Evolutionary conservation across 495 filamentous ascomycete genomes (phyloP).

Genomic region (Rhizodiscina lignyota): DNA sequence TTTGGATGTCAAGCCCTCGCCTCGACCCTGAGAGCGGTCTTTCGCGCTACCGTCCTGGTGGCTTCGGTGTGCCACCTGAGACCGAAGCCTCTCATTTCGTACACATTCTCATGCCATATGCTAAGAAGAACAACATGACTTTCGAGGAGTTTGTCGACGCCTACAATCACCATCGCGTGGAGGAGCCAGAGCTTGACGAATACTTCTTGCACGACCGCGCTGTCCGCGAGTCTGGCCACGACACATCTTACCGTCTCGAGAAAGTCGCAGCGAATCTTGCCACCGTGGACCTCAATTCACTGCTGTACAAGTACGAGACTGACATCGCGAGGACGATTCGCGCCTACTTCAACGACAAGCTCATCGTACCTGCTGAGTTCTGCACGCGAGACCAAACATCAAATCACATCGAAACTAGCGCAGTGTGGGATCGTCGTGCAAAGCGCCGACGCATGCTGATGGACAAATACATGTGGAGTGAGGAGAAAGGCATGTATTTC

Average conservation of each 20-base stretch:
- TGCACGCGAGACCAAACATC: slow-evolving; percentile 38
- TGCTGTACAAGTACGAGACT: slow-evolving; percentile 89
- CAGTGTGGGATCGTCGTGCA: slow-evolving; percentile 74
- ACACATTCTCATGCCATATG: slow-evolving; percentile 74
- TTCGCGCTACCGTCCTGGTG: slow-evolving; percentile 76
- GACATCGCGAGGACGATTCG: slow-evolving; percentile 79
- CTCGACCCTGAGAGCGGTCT: slow-evolving; percentile 68
- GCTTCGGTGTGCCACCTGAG: slow-evolving; percentile 85
- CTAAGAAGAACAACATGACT: slow-evolving; percentile 62
- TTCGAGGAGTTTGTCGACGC: slow-evolving; percentile 70
- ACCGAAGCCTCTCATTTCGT: slow-evolving; percentile 79
- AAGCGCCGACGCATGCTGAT: slow-evolving; percentile 62
- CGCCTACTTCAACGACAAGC: slow-evolving; percentile 58
- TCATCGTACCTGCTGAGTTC: slow-evolving; percentile 67
- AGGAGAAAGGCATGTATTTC: slow-evolving; percentile 83
- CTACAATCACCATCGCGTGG: slow-evolving; percentile 64
- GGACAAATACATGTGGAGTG: slow-evolving; percentile 83
- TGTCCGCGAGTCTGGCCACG: slow-evolving; percentile 92
- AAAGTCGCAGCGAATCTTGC: slow-evolving; percentile 73
- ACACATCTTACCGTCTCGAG: slow-evolving; percentile 87
- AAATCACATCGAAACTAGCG: slow-evolving; percentile 56
- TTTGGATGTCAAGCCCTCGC: slow-evolving; percentile 73
- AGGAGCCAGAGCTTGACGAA: slow-evolving; percentile 77
- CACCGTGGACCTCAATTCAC: slow-evolving; percentile 84
- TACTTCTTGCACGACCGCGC: slow-evolving; percentile 94